Conservation (phyloP, 805 yeast species). For the Candida germanica region DNA sequence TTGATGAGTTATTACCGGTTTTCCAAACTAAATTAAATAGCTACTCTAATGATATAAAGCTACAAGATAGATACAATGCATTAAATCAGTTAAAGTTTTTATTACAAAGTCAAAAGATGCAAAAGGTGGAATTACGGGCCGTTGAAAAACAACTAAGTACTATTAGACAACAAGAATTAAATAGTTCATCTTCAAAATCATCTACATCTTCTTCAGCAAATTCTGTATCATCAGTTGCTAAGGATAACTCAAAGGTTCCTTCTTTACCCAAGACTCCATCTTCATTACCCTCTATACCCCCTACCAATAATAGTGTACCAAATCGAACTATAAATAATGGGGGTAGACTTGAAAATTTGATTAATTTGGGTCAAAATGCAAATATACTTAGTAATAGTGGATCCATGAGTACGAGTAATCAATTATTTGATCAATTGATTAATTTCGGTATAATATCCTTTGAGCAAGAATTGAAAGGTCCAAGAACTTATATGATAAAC, state of each 20-base stretch:
- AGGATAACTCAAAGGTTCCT: too few species aligned
- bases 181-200: slow-evolving; percentile 5
- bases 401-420: slow-evolving; percentile 18
- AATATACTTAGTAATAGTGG: background rate
- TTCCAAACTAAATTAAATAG: slow-evolving; percentile 38
- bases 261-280: background rate
- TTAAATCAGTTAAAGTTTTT: slow-evolving; percentile 42
- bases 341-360: background rate
- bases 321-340: too few species aligned
- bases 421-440: slow-evolving; percentile 32
- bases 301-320: background rate
- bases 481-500: slow-evolving; percentile 13
- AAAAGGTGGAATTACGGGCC: slow-evolving; percentile 29
- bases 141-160: slow-evolving; percentile 36
- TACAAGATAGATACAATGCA: slow-evolving; percentile 42
- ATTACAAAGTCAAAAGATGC: slow-evolving; percentile 35
- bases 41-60: slow-evolving; percentile 41
- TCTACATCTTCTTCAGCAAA: slow-evolving; percentile 4
- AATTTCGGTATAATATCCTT: slow-evolving; percentile 37
- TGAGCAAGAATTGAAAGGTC: slow-evolving; percentile 32
- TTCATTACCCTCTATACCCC: background rate
- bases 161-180: slow-evolving; percentile 34
- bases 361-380: background rate
- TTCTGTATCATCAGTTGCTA: slow-evolving; percentile 13
- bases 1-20: slow-evolving; percentile 38